phyloP scores from a whole-genome alignment of 768 basidiomycete species.

The Amanita fuliginea region DNA sequence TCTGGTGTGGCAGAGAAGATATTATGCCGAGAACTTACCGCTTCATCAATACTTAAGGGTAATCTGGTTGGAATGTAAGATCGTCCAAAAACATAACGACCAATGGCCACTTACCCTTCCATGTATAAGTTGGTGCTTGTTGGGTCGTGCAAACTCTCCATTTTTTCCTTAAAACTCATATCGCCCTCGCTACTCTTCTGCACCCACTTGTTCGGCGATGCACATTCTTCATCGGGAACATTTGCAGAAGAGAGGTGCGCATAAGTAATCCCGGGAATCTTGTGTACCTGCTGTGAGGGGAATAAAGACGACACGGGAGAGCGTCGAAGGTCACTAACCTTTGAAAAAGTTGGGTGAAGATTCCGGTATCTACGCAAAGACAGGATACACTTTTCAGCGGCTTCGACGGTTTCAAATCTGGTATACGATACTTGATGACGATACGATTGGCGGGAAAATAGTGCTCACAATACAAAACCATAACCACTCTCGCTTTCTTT shows the following conservation, averaged over 20 bases:
- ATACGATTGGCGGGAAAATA: background rate
- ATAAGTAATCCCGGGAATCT: constrained; percentile 69
- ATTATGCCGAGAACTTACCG: constrained; percentile 24
- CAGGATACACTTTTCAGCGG: constrained; percentile 67
- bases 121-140: constrained; percentile 72
- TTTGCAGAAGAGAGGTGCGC: constrained; percentile 23
- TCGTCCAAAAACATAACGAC: background rate
- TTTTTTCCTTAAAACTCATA: constrained; percentile 61
- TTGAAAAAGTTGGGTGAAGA: constrained; percentile 80
- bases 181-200: constrained; percentile 14
- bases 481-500: constrained; percentile 66
- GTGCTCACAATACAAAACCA: constrained; percentile 64
- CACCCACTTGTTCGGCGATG: constrained; percentile 11
- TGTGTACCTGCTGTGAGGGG: constrained; percentile 48
- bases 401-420: constrained; percentile 58
- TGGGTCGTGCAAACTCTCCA: constrained; percentile 62
- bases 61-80: constrained; percentile 26
- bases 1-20: background rate
- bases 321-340: constrained; percentile 29
- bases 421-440: constrained; percentile 2
- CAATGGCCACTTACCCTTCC: constrained; percentile 40
- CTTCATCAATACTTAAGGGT: constrained; percentile 59
- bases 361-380: constrained; percentile 62
- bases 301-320: constrained; percentile 4
- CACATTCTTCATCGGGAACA: background rate